Base-by-base conservation (phyloP, 257 asterid species). In the Fraxinus anomala region DNA sequence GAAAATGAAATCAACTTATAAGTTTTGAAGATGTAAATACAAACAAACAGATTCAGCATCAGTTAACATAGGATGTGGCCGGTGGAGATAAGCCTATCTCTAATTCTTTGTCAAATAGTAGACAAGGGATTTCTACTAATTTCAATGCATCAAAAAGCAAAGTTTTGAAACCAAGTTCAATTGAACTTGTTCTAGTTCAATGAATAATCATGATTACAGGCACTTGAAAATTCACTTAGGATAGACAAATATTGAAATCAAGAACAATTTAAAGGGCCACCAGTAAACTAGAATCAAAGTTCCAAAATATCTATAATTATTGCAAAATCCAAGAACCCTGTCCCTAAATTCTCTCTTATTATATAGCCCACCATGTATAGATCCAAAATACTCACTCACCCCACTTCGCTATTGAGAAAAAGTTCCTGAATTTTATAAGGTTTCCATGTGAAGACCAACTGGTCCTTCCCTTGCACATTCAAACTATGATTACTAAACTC, bases 241-340 rank as follows among this genome's bases (percentile, higher is more conserved):
- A 84, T 76, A 47, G 67, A 77, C 82, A 82, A 85, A 75, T 82
- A 65, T 40, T 72, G 47, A 10, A 34, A 56, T 71, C 79, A 77
- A 71, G 72, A 82, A 80, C 74, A 77, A 83, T 68, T 72, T 66
- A 11, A 21, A 68, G 73, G 66, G 47, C 11, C 17, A 30, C 79
- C 83, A 73, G 73, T 24, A 68, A 69, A 73, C 80, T 79, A 16
- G 66, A 79, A 68, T 72, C 69, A 73, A 79, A 69, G 34, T 51
- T 9, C 54, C 36, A 67, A 66, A 67, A 75, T 36, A 67, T 56
- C 70, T 74, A 79, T 59, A 69, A 31, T 70, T n/a, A 73, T 31
- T 89, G 80, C 87, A 73, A 66, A 81, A 81, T 79, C 86, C 93
- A 75, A 90, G 87, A 82, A 78, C 80, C 79, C 81, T 89, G 94